phyloP scores from a whole-genome alignment of 257 asterid genomes.

The Solanum infundibuliforme region DNA sequence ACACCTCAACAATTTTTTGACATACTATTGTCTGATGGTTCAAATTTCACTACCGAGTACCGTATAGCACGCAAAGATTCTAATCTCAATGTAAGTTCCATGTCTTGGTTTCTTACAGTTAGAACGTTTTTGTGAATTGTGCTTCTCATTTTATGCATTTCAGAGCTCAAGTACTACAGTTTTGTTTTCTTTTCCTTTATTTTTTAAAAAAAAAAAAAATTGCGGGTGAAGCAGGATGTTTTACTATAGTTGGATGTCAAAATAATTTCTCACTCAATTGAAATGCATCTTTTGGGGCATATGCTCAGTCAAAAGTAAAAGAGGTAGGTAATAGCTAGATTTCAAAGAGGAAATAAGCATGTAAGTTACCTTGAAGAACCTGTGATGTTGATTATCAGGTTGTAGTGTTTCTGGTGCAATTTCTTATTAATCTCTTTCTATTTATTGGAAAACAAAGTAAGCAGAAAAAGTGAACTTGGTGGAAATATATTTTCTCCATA shows the following conservation, averaged over 20 bases:
- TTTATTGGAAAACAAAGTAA: background rate
- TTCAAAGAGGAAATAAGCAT: background rate
- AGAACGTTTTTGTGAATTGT: background rate
- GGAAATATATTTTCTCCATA: background rate
- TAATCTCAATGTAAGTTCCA: constrained; percentile 55
- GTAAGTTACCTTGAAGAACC: background rate
- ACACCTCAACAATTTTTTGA: constrained; percentile 78
- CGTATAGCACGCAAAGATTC: constrained; percentile 64
- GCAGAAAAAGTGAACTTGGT: background rate
- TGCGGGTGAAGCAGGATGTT: background rate
- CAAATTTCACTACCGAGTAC: constrained; percentile 66
- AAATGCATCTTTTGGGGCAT: background rate
- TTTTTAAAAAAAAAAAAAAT: background rate
- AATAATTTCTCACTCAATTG: background rate
- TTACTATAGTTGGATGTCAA: background rate
- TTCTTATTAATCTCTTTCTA: background rate
- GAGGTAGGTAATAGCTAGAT: background rate
- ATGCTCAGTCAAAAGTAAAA: background rate
- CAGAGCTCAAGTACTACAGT: background rate
- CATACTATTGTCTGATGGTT: constrained; percentile 59
- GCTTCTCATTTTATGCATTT: background rate
- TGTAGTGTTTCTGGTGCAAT: background rate
- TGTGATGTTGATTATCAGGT: background rate
- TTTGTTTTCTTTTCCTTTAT: background rate
- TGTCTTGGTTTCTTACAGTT: background rate